Base-by-base conservation (phyloP, 179 eudicot genomes). In the Sideroxylon spinosum region DNA sequence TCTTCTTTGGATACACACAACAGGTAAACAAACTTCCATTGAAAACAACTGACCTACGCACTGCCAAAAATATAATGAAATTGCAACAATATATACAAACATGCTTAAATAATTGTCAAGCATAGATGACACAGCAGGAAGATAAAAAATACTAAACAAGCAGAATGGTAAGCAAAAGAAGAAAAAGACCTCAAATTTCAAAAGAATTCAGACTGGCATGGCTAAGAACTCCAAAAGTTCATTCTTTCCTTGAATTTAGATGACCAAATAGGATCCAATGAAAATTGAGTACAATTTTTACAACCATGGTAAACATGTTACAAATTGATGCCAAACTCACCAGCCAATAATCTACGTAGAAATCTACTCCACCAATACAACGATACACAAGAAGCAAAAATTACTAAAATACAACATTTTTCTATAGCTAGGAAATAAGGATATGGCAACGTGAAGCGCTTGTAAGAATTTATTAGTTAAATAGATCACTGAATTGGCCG, bases 361-460 rank as follows among this genome's bases (percentile, higher is more conserved):
- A 28, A 55, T 16, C 23, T 9, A 56, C 2, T 75, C 68, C 60
- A 25, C 29, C 74, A 53, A 32, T 20, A n/a, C 14, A 9, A 11
- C 48, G 70, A 71, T 60, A 69, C 25, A 20, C 56, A 61, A 12
- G 52, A 78, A 23, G 48, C 9, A 20, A 69, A 16, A 37, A 2
- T 28, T 71, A 59, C 26, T 44, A 78, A 49, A 71, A 71, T 16
- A 78, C 69, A 59, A 46, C 74, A 57, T 78, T 49, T 28, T 29
- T 19, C 9, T 28, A 23, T 7, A 37, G 6, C 17, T 37, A 46
- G 9, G 55, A 14, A 0, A 14, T 50, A 49, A 50, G 37, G 74
- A 17, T 11, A 19, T n/a, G 48, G 63, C 63, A 17, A 7, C 1
- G 62, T 25, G 46, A 72, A 72, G 63, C 74, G 22, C 55, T 72